Evolutionary conservation across 345 rosid genomes (phyloP), one percentile per base, ranked within the genome.

Genomic region (Populus deltoides): DNA sequence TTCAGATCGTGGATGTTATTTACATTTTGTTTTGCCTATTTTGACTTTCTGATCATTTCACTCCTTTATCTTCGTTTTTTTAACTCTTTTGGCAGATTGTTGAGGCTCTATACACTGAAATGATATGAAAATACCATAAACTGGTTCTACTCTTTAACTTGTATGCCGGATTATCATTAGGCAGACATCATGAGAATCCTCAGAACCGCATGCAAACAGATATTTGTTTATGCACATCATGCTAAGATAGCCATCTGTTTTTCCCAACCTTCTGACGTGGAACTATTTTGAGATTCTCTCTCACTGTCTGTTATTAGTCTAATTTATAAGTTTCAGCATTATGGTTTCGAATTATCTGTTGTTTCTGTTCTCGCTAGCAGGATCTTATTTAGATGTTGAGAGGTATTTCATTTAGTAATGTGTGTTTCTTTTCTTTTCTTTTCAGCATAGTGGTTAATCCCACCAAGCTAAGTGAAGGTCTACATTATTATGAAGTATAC

Each of bases 401-500:
- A 55, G 53, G 35, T 55, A 53, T 41, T 29, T 18, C n/a, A 20
- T 53, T 53, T 53, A 53, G 10, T 20, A 53, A 53, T 20, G 4
- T 7, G 7, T 53, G 59, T 20, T 53, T 53, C 59, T 53, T 53
- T 18, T 53, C 59, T n/a, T 53, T 71, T 78, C 79, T 73, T 87
- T 86, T 73, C 97, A 94, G 99, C 79, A 89, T 96, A 69, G 92
- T 96, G 73, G 94, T 96, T 86, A 95, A 96, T 88, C 98, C 99
- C 76, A 87, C 94, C 77, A 92, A 83, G 85, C 92, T 93, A 55
- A 85, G 77, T 79, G 89, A 85, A 73, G 99, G 98, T 83, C 91
- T 92, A 70, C 98, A 92, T 81, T 96, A 96, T 82, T 91, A 83
- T 85, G 98, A 94, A 91, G 90, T 94, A 63, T 88, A 86, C 84